Evolutionary conservation across 2,329 filamentous ascomycete genomes (phyloP), one percentile per base, ranked within the genome.

Genomic region (Dactylonectria estremocensis): DNA sequence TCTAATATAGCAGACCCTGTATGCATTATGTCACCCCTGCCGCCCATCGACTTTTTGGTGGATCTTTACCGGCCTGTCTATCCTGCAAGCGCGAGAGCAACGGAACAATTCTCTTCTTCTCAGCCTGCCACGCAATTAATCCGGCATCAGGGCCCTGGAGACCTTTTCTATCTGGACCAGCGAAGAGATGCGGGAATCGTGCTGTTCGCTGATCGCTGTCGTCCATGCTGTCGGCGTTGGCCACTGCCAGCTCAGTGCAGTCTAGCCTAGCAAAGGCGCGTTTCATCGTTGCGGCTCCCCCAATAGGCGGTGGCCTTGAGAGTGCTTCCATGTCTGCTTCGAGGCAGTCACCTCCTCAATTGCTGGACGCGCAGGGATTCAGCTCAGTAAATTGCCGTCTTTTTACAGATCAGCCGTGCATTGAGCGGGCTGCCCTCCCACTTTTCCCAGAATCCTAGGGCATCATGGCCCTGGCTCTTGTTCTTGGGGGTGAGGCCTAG

Each of bases 1-100:
- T 76, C 74, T 73, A 69, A 69, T 78, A 78, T 77, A 75, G 68
- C 69, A 69, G 64, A 75, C 77, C 77, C 71, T 74, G 74, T 69
- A 71, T 72, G 68, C 75, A 70, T 72, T 78, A 77, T 74, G 76
- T 65, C 67, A 76, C 75, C 71, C 73, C 66, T 68, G 72, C 70
- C 72, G 66, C 71, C 72, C 68, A 64, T 66, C 64, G 62, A 71
- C 64, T 61, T 37, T 37, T 49, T 61, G 60, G 69, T 66, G 67
- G 70, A 67, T 57, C 64, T 69, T 67, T 76, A 67, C 69, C 63
- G 61, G 63, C 53, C 63, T 37, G 56, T 55, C 53, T 68, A 65
- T 69, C 56, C 70, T 72, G 59, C 72, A 68, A 68, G 66, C 56
- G 68, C 70, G 59, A 70, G 66, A 68, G 66, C 43, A 71, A 64